phyloP scores from a whole-genome alignment of 768 basidiomycete species.

The Suillus subaureus region DNA sequence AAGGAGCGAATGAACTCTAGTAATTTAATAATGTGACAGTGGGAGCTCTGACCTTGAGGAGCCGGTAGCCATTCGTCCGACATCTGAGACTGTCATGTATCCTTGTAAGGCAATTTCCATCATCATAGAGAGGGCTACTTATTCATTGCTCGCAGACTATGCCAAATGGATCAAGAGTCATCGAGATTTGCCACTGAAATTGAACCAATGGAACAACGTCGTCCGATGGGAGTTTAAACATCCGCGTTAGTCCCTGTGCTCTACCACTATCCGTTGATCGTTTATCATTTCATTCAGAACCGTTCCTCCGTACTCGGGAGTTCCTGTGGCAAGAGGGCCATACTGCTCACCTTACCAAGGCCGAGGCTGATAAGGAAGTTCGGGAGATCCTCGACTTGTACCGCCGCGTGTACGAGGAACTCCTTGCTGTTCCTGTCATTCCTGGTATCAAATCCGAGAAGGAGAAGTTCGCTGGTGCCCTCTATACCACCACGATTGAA shows the following conservation, averaged over 20 bases:
- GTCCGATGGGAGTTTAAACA: conserved; percentile 99
- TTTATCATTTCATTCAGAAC: conserved; percentile 53
- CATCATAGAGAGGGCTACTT: not conserved
- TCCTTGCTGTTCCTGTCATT: conserved; percentile 96
- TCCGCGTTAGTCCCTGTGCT: conserved; percentile 64
- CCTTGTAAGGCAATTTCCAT: conserved; percentile 63
- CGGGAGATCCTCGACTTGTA: conserved; percentile 95
- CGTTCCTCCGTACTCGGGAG: conserved; percentile 98
- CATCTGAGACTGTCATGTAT: conserved; percentile 99
- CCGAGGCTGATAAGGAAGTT: conserved; percentile 91
- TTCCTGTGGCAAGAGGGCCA: conserved; percentile 99
- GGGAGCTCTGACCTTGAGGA: conserved; percentile 94
- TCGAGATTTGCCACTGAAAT: conserved; percentile 93
- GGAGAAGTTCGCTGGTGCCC: conserved; percentile 97
- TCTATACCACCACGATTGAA: conserved; percentile 98
- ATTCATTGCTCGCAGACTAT: conserved; percentile 62
- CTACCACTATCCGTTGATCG: not conserved
- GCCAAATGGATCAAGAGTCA: conserved; percentile 99
- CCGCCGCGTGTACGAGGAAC: conserved; percentile 92
- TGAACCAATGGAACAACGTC: conserved; percentile 99
- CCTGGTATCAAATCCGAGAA: conserved; percentile 98
- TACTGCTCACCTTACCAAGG: conserved; percentile 88
- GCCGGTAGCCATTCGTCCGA: conserved; percentile 96
- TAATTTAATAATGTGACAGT: conserved; percentile 41
- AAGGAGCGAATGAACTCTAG: not conserved